Conservation (phyloP, 2,329 filamentous ascomycete genomes). For the Chaetomium olivaceum region DNA sequence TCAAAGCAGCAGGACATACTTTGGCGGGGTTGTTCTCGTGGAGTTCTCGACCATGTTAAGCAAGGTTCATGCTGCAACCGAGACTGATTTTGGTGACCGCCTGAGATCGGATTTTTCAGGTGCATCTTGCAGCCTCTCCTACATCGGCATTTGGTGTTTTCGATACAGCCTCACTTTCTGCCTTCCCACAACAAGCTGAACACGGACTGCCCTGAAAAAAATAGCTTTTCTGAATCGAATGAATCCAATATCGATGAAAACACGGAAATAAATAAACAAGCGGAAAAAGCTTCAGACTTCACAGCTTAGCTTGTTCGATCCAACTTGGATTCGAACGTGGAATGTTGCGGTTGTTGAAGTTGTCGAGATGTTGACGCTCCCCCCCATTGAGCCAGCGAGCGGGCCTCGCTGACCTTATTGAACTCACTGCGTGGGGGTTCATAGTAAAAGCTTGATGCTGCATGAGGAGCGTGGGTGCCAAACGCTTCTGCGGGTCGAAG, state of each 20-base stretch:
- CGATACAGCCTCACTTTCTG: background rate
- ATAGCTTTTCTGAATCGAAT: conserved; percentile 5
- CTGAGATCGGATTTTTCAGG: conserved; percentile 25
- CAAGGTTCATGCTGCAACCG: conserved; percentile 16
- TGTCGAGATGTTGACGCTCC: conserved; percentile 21
- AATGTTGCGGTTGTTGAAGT: conserved; percentile 23
- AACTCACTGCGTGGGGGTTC: background rate
- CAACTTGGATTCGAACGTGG: conserved; percentile 30
- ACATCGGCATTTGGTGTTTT: conserved; percentile 8
- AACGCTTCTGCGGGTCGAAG: background rate
- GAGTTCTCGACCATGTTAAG: conserved; percentile 3
- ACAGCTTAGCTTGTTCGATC: conserved; percentile 11
- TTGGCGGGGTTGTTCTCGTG: conserved; percentile 21
- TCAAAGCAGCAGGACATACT: conserved; percentile 12
- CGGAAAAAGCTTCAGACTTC: conserved; percentile 23
- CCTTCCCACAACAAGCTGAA: conserved; percentile 4
- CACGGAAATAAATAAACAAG: conserved; percentile 22
- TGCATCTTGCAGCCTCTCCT: conserved; percentile 17
- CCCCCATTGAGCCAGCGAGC: conserved; percentile 30
- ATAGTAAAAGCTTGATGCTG: background rate
- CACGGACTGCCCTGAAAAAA: conserved; percentile 14
- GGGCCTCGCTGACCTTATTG: conserved; percentile 21
- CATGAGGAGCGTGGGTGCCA: background rate
- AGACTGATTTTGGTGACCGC: conserved; percentile 19
- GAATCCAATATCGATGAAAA: conserved; percentile 11